Evolutionary conservation across 2,329 filamentous ascomycete species (phyloP).

Genomic region (Ophiostoma triangulosporum): DNA sequence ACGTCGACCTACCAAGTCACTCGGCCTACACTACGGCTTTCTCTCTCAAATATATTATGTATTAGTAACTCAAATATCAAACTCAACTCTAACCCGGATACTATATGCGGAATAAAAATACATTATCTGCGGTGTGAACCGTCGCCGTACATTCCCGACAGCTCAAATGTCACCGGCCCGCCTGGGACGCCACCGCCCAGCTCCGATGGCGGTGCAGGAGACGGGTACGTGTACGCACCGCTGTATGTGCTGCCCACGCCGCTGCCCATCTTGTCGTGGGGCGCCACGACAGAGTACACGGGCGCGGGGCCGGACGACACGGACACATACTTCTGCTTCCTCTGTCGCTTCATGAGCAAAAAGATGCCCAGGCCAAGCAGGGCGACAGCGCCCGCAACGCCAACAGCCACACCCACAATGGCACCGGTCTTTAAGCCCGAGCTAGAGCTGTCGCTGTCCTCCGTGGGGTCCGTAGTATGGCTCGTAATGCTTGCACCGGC

Average conservation of each 20-base stretch:
- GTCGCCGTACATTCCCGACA: background rate
- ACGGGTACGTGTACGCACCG: background rate
- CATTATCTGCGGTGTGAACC: background rate
- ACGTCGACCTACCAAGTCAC: no score
- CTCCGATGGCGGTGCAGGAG: background rate
- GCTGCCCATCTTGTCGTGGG: background rate
- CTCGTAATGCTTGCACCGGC: background rate
- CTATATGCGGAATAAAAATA: no score
- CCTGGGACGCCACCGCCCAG: slow-evolving; percentile 4
- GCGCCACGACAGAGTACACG: no score
- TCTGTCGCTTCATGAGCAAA: slow-evolving; percentile 6
- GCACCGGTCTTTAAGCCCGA: background rate
- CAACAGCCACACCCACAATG: slow-evolving; percentile 10
- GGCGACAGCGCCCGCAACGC: slow-evolving; percentile 5
- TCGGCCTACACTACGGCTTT: no score
- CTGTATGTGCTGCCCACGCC: background rate
- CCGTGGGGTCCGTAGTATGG: background rate
- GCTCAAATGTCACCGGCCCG: background rate
- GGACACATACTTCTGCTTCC: background rate
- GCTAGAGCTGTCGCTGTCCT: background rate
- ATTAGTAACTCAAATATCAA: no score
- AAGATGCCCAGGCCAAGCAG: slow-evolving; percentile 5
- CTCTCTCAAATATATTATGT: no score
- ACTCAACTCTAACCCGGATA: no score
- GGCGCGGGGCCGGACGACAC: background rate